Evolutionary conservation across 805 yeast species (phyloP).

Genomic region (Candida pseudofarinosa): DNA sequence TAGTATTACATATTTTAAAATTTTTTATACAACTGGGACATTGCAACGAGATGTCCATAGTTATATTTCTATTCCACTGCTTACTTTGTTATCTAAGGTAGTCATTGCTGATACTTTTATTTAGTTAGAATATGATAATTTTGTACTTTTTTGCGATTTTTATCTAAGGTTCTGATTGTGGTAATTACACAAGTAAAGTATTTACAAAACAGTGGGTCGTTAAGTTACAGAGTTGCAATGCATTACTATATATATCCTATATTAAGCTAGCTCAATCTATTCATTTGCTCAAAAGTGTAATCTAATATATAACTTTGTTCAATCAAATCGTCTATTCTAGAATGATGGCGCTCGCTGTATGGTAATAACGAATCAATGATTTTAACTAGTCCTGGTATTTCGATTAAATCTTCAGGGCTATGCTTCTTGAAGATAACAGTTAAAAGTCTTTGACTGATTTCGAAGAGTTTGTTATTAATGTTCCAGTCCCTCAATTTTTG

Average conservation of each 20-base stretch:
- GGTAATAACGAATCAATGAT: conserved; percentile 77
- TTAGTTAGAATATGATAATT: background rate
- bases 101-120: background rate
- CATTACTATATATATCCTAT: background rate
- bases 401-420: conserved; percentile 52
- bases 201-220: background rate
- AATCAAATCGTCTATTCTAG: conserved; percentile 69
- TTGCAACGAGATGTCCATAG: background rate
- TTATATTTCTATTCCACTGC: background rate
- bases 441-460: conserved; percentile 74
- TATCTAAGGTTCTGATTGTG: background rate
- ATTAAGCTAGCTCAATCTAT: conserved; percentile 12
- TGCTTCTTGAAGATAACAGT: conserved; percentile 57
- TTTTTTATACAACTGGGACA: too few relatives aligned
- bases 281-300: conserved; percentile 78
- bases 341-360: conserved; percentile 81
- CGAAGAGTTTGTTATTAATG: conserved; percentile 76
- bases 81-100: background rate
- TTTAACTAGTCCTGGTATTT: conserved; percentile 63
- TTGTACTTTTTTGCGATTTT: background rate
- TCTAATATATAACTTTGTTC: conserved; percentile 87
- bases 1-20: background rate
- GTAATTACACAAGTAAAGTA: background rate
- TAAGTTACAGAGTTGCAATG: too few relatives aligned
- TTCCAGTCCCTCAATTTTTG: conserved; percentile 92